Conservation (phyloP, 495 filamentous ascomycete species). For the Stereocaulon alpinum region DNA sequence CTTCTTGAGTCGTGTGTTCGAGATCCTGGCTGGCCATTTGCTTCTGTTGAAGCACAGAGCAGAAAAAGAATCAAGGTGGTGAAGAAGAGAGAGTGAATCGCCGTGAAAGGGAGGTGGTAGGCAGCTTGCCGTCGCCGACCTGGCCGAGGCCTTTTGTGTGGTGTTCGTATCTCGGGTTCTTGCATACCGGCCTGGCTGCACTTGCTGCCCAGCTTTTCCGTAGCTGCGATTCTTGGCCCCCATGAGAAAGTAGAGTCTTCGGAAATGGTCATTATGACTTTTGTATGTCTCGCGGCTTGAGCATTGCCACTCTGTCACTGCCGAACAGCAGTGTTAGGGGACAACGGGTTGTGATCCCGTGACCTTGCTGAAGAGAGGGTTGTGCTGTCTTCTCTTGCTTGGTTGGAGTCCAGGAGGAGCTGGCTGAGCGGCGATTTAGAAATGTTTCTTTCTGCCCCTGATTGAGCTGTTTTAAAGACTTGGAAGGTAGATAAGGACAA, state of each 20-base stretch:
- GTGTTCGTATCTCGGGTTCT: background rate
- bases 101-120: background rate
- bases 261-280: constrained; percentile 2
- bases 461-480: background rate
- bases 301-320: constrained; percentile 9
- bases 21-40: background rate
- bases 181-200: background rate
- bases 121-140: constrained; percentile 7
- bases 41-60: constrained; percentile 6
- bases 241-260: background rate
- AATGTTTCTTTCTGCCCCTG: background rate
- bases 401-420: background rate
- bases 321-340: constrained; percentile 5
- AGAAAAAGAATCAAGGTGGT: background rate
- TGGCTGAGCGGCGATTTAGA: background rate
- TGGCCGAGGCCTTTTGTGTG: background rate
- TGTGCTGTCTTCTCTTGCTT: background rate
- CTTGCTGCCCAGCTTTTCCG: background rate
- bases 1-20: background rate
- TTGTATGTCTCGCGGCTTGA: background rate
- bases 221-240: background rate
- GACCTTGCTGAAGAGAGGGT: background rate
- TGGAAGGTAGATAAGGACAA: background rate
- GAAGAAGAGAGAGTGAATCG: background rate
- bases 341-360: background rate